Percentiles rank a stretch among this genome's conserved stretches.
Conservation (phyloP, 768 basidiomycete species). For the Tulasnella sp. region DNA sequence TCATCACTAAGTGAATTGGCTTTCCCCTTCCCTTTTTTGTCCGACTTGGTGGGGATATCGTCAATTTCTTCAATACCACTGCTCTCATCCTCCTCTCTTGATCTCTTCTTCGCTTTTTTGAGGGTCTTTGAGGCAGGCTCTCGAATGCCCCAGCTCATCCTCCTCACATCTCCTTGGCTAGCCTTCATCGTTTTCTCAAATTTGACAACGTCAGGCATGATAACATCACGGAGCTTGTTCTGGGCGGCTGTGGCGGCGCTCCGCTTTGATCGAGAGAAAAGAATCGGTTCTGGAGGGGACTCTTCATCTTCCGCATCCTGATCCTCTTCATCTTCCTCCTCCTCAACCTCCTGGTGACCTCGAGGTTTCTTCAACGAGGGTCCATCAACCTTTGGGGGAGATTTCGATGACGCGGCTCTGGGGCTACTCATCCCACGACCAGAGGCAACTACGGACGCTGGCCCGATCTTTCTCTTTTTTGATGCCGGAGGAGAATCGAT, state of each 20-base stretch:
- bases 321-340: neutral
- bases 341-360: constrained; percentile 13
- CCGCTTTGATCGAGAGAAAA: constrained; percentile 27
- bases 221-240: constrained; percentile 32
- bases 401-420: too few relatives aligned
- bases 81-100: neutral
- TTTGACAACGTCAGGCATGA: constrained; percentile 67
- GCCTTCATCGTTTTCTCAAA: constrained; percentile 53
- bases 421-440: too few relatives aligned
- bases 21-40: constrained; percentile 1
- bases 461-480: too few relatives aligned
- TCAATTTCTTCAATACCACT: neutral
- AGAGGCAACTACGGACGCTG: too few relatives aligned
- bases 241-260: constrained; percentile 43
- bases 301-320: constrained; percentile 7
- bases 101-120: neutral
- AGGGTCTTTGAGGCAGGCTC: neutral
- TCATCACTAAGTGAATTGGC: neutral
- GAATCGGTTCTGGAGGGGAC: too few relatives aligned
- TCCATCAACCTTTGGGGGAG: too few relatives aligned
- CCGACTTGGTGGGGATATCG: neutral
- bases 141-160: neutral
- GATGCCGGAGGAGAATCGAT: too few relatives aligned
- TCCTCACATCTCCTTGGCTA: constrained; percentile 6
- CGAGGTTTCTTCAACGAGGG: too few relatives aligned